Percentiles rank a stretch among this genome's conserved stretches.
Evolutionary conservation across 129 eudicot species (phyloP).

Genomic region (Flaveria trinervia): DNA sequence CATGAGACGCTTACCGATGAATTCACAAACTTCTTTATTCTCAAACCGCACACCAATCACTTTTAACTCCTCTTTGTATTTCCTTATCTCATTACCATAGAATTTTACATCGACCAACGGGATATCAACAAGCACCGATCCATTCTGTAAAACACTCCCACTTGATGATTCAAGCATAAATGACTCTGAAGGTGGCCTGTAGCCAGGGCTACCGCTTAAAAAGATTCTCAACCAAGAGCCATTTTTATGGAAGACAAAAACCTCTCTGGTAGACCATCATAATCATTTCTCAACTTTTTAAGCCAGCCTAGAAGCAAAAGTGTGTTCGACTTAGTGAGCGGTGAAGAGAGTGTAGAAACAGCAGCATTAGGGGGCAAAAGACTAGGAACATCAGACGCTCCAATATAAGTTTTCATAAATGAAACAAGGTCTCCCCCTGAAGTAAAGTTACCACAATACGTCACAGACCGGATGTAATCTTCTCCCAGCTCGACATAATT

Average conservation of each 20-base stretch:
- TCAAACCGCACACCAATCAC: conserved; percentile 47
- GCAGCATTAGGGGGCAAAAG: conserved; percentile 46
- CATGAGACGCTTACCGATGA: conserved; percentile 49
- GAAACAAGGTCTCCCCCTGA: conserved; percentile 23
- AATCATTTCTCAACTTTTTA: conserved; percentile 5
- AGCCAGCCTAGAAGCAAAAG: conserved; percentile 55
- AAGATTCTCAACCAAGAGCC: conserved; percentile 56
- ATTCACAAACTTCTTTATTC: conserved; percentile 40
- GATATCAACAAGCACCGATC: conserved; percentile 49
- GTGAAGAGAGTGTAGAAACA: conserved; percentile 43
- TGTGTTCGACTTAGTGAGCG: conserved; percentile 33
- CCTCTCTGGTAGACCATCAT: conserved; percentile 25
- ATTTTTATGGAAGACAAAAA: conserved; percentile 39
- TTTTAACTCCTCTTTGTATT: conserved; percentile 42
- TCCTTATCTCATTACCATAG: conserved; percentile 33
- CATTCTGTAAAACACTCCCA: conserved; percentile 39
- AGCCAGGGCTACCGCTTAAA: conserved; percentile 33
- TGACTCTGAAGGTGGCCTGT: conserved; percentile 50
- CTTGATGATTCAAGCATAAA: conserved; percentile 38
- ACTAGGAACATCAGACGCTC: conserved; percentile 49
- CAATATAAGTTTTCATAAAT: conserved; percentile 33
- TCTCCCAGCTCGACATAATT: conserved; percentile 51
- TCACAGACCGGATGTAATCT: conserved; percentile 33
- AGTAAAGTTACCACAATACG: conserved; percentile 26
- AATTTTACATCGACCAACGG: conserved; percentile 39